Percentiles rank a stretch among this genome's conserved stretches.
These are phyloP conservation scores for Calycina marina DNA, from an alignment of 2,329 filamentous ascomycete genomes.

Conservation along the genomic window DNA sequence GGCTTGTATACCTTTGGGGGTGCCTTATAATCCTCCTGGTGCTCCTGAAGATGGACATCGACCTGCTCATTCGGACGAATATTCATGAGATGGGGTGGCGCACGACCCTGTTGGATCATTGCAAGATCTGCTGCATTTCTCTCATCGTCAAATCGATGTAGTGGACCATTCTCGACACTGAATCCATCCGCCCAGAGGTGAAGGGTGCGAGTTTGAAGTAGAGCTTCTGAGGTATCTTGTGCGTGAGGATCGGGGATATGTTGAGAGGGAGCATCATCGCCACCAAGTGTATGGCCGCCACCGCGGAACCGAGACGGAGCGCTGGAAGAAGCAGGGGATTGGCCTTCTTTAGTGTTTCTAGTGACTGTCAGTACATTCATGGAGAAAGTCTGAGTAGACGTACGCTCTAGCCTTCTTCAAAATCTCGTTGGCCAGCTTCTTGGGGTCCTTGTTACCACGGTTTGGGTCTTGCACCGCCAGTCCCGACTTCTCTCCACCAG, in stretches of 20 bases:
- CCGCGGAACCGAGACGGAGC: constrained; percentile 47
- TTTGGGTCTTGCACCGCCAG: constrained; percentile 50
- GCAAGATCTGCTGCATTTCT: constrained; percentile 55
- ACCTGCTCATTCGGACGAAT: constrained; percentile 62
- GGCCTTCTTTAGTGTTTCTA: constrained; percentile 45
- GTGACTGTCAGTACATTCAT: constrained; percentile 5
- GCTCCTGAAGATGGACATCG: constrained; percentile 60
- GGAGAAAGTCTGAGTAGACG: constrained; percentile 5
- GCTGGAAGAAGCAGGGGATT: constrained; percentile 30
- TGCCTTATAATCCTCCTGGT: constrained; percentile 57
- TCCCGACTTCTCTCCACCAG: constrained; percentile 73
- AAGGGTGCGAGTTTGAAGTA: constrained; percentile 47
- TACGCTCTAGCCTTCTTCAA: constrained; percentile 49
- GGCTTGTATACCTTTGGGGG: constrained; percentile 65
- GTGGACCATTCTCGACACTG: constrained; percentile 67
- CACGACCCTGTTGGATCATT: constrained; percentile 64
- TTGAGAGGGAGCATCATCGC: constrained; percentile 59
- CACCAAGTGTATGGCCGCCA: constrained; percentile 60
- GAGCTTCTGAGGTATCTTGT: constrained; percentile 16
- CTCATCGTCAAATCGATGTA: constrained; percentile 68
- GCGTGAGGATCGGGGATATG: constrained; percentile 45
- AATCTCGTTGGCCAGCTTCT: constrained; percentile 47
- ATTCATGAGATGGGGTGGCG: constrained; percentile 64
- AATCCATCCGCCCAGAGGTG: constrained; percentile 78
- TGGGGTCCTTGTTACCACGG: constrained; percentile 30